Evolutionary conservation across 169 alveolate genomes (phyloP), one percentile per base, ranked within the genome.

Genomic region (Amoebophrya sp.): DNA sequence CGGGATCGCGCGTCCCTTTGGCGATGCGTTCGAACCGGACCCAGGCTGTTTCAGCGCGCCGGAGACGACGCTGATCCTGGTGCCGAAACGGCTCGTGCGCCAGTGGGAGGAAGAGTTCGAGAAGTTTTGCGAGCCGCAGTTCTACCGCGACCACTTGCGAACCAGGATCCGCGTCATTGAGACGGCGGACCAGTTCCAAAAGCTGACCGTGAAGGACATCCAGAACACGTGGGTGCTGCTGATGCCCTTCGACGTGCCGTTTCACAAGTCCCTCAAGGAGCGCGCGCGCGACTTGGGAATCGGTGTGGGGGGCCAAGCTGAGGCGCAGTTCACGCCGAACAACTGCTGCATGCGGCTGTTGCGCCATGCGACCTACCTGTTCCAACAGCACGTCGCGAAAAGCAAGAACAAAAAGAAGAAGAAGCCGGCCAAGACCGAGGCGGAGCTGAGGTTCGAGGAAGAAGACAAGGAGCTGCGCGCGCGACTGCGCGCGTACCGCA

Each of bases 191-290:
- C 35, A 66, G 35, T 66, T 0, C 10, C 12, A 25, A 25, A 7
- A 66, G 32, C 83, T 66, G 83, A 25, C 35, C 83, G 83, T 66
- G 38, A 66, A 66, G 35, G 83, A 66, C 83, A 25, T 66, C 35
- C 83, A 66, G 83, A 7, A 66, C 0, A 66, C 83, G 7, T 66
- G 83, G 83, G 83, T 66, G 7, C 35, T 66, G 83, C 83, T 66
- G 83, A 66, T 66, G 83, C 83, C 83, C 35, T 66, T 66, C 83
- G 83, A 66, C 35, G 83, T 66, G 35, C 83, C 83, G 32, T 66
- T 66, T 25, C 32, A 25, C 83, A 25, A 2, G 38, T 7, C 1
- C 32, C 12, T 66, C 10, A 7, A 25, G 83, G 83, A 25, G 83
- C 83, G 83, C 32, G 32, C 83, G 38, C 54, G 54, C 54, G 54